A percentile compares a stretch with the other conserved stretches of the same genome.
Conservation (phyloP, 768 basidiomycete species). For the Boletus eberwhitei region DNA sequence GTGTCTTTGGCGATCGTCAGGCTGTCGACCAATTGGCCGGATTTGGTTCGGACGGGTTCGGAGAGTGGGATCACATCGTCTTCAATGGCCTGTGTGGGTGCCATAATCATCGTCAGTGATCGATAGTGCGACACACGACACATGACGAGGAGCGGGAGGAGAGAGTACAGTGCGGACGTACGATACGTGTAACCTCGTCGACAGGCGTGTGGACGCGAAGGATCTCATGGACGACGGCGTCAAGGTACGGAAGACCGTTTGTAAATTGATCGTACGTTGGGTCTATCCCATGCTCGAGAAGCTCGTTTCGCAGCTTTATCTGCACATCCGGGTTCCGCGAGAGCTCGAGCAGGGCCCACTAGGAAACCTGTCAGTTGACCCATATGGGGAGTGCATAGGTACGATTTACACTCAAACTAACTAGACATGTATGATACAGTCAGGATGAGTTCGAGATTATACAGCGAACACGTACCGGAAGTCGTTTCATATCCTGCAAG, state of each 20-base stretch:
- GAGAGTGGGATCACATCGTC: slow-evolving; percentile 60
- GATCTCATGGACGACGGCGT: slow-evolving; percentile 42
- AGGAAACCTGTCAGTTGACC: not conserved
- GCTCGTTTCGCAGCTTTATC: slow-evolving; percentile 46
- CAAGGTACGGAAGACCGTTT: slow-evolving; percentile 50
- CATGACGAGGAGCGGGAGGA: too few species aligned
- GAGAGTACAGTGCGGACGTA: not conserved
- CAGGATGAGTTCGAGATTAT: too few species aligned
- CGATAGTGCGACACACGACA: not conserved
- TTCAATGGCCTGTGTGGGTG: slow-evolving; percentile 35
- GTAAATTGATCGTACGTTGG: slow-evolving; percentile 54
- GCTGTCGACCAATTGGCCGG: slow-evolving; percentile 37
- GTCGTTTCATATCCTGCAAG: slow-evolving; percentile 23
- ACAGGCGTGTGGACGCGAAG: slow-evolving; percentile 43
- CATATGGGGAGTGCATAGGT: not conserved
- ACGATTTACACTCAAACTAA: slow-evolving; percentile 12
- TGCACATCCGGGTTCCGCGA: slow-evolving; percentile 44
- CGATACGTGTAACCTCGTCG: slow-evolving; percentile 11
- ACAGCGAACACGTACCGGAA: slow-evolving; percentile 9
- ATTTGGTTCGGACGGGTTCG: slow-evolving; percentile 38
- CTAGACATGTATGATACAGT: slow-evolving; percentile 5
- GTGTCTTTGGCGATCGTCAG: slow-evolving; percentile 49
- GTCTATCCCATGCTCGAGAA: slow-evolving; percentile 40
- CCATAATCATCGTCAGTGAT: not conserved
- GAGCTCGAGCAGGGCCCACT: slow-evolving; percentile 63